These are phyloP conservation scores for Adansonia grandidieri DNA, from an alignment of 441 rosid species.

Conservation along the genomic window DNA sequence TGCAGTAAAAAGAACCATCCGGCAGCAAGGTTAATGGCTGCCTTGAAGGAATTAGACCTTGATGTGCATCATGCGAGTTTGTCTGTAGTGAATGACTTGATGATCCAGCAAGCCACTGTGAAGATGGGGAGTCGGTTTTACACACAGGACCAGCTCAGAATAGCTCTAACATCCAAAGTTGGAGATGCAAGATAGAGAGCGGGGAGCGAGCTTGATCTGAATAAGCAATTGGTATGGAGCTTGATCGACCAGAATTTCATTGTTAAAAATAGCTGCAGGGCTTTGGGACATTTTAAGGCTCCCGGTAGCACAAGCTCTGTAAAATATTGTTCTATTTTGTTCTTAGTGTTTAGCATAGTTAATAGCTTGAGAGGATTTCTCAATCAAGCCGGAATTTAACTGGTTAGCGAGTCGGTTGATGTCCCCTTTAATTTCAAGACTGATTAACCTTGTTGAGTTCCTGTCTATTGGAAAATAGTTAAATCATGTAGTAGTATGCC, in stretches of 20 bases:
- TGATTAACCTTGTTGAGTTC: slow-evolving; percentile 25
- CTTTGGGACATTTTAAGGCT: slow-evolving; percentile 53
- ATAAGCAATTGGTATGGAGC: slow-evolving; percentile 26
- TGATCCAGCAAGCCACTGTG: slow-evolving; percentile 97
- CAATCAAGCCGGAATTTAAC: slow-evolving; percentile 32
- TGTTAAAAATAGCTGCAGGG: slow-evolving; percentile 21
- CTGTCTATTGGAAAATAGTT: slow-evolving; percentile 31
- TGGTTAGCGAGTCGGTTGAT: slow-evolving; percentile 23
- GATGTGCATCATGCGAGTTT: slow-evolving; percentile 94
- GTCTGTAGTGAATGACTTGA: slow-evolving; percentile 89
- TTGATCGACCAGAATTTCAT: slow-evolving; percentile 18
- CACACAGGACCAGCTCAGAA: slow-evolving; percentile 85
- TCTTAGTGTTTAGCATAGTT: slow-evolving; percentile 38
- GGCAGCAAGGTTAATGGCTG: slow-evolving; percentile 88
- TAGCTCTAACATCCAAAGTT: slow-evolving; percentile 67
- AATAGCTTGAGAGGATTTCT: slow-evolving; percentile 27
- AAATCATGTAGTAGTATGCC: slow-evolving; percentile 27
- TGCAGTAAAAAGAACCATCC: slow-evolving; percentile 90
- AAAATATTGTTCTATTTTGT: slow-evolving; percentile 33
- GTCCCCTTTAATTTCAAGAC: not conserved
- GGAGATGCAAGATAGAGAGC: slow-evolving; percentile 44
- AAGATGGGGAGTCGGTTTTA: slow-evolving; percentile 86
- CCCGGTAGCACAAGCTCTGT: slow-evolving; percentile 46
- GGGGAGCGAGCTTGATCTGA: slow-evolving; percentile 1
- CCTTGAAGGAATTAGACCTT: slow-evolving; percentile 83